phyloP scores from a whole-genome alignment of 2,329 filamentous ascomycete species.

The Penicillium sp. region DNA sequence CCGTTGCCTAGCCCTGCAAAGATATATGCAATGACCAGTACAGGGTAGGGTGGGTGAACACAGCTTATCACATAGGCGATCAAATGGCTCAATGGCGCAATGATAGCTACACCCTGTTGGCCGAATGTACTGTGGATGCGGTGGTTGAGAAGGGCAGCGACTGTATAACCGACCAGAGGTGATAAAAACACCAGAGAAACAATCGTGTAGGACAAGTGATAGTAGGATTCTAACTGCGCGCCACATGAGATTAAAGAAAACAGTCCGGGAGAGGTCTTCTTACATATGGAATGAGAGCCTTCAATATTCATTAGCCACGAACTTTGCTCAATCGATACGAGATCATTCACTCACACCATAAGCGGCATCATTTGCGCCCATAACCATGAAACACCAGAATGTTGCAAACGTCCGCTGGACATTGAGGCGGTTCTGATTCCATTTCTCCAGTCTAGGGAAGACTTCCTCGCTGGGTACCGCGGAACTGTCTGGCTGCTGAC shows the following conservation, averaged over 20 bases:
- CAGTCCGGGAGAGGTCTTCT: constrained; percentile 20
- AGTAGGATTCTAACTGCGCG: constrained; percentile 48
- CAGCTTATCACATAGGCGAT: constrained; percentile 40
- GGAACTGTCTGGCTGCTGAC: not conserved
- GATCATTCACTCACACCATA: constrained; percentile 53
- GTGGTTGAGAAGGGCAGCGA: constrained; percentile 50
- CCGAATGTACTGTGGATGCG: constrained; percentile 52
- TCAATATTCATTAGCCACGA: not conserved
- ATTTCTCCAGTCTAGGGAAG: constrained; percentile 38
- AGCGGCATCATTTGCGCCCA: constrained; percentile 61
- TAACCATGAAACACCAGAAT: constrained; percentile 61
- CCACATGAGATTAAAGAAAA: not conserved
- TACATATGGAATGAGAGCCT: constrained; percentile 58
- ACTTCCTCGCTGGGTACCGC: not conserved
- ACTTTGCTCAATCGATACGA: not conserved
- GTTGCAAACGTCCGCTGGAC: constrained; percentile 53
- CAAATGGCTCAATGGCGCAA: constrained; percentile 57
- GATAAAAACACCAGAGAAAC: constrained; percentile 54
- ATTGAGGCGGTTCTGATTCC: constrained; percentile 55
- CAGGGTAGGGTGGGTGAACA: constrained; percentile 45
- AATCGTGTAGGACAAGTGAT: constrained; percentile 50
- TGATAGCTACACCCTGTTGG: constrained; percentile 69
- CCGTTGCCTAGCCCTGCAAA: constrained; percentile 47
- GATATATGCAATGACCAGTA: constrained; percentile 43
- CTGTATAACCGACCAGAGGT: constrained; percentile 50